These are phyloP conservation scores for Diplosphaera chodatii DNA, from an alignment of 139 green algal genomes.

Conservation along the genomic window DNA sequence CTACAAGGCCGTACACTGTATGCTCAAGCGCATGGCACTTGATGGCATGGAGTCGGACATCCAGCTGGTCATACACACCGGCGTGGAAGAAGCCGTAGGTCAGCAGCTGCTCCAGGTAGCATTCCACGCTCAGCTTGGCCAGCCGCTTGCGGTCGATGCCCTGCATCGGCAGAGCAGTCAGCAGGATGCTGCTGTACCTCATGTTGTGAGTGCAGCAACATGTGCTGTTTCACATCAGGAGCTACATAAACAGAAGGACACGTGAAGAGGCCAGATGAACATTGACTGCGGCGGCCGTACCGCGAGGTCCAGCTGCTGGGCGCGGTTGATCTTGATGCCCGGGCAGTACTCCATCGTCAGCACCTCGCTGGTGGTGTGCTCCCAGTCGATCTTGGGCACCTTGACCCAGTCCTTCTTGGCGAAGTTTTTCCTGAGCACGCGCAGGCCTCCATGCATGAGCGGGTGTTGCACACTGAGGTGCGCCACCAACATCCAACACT, in stretches of 20 bases:
- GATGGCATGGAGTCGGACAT: no score
- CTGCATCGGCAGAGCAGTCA: conserved; percentile 15
- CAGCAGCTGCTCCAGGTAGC: conserved; percentile 94
- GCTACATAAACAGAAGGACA: no score
- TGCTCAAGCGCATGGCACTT: no score
- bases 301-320: conserved; percentile 55
- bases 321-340: conserved; percentile 92
- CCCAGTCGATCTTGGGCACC: conserved; percentile 85
- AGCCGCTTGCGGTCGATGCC: conserved; percentile 83
- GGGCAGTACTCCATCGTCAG: conserved; percentile 94
- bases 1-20: no score
- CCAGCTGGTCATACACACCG: no score
- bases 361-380: conserved; percentile 69
- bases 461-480: no score
- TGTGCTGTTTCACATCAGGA: no score
- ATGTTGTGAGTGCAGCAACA: no score
- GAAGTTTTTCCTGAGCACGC: conserved; percentile 41
- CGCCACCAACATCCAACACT: no score
- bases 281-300: not conserved
- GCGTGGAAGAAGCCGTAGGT: conserved; percentile 92
- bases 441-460: no score
- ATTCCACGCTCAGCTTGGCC: conserved; percentile 78
- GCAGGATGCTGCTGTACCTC: no score
- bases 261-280: no score
- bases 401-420: conserved; percentile 79